Evolutionary conservation across 1,284 basidiomycete species (phyloP).

Genomic region (Leccinum discolor): DNA sequence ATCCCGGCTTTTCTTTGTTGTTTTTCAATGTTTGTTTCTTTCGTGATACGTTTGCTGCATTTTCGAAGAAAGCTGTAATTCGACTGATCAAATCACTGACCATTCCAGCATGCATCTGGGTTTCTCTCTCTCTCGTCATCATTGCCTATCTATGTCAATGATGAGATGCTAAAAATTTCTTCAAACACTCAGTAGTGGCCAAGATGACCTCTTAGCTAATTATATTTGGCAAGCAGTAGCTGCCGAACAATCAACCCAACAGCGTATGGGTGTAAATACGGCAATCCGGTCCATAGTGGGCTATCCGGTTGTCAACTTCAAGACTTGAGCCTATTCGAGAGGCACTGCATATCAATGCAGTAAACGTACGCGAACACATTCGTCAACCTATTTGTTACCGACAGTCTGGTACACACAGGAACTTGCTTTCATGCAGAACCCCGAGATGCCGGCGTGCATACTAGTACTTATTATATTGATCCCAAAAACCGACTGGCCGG

Average conservation of each 20-base stretch:
- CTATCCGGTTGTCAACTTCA: slow-evolving; percentile 4
- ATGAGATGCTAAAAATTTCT: background rate
- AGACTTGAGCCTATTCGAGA: background rate
- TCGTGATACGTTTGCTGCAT: background rate
- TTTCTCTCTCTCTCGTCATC: slow-evolving; percentile 13
- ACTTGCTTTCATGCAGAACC: background rate
- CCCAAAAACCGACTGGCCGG: background rate
- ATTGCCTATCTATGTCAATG: slow-evolving; percentile 1
- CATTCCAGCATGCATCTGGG: background rate
- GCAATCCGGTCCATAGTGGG: slow-evolving; percentile 5
- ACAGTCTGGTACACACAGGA: slow-evolving; percentile 14
- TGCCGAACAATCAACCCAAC: background rate
- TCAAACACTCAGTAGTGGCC: background rate
- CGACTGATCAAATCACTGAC: background rate
- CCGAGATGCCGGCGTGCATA: background rate
- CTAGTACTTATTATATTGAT: background rate
- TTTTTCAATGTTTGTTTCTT: background rate
- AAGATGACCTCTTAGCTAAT: background rate
- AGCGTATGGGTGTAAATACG: background rate
- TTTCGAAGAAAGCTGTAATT: background rate
- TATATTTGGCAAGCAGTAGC: background rate
- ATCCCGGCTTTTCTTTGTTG: background rate
- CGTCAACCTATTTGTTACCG: slow-evolving; percentile 11
- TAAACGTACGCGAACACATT: background rate
- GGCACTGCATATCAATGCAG: background rate